phyloP scores from a whole-genome alignment of 768 basidiomycete species.

The Hemileccinum rubropunctum region DNA sequence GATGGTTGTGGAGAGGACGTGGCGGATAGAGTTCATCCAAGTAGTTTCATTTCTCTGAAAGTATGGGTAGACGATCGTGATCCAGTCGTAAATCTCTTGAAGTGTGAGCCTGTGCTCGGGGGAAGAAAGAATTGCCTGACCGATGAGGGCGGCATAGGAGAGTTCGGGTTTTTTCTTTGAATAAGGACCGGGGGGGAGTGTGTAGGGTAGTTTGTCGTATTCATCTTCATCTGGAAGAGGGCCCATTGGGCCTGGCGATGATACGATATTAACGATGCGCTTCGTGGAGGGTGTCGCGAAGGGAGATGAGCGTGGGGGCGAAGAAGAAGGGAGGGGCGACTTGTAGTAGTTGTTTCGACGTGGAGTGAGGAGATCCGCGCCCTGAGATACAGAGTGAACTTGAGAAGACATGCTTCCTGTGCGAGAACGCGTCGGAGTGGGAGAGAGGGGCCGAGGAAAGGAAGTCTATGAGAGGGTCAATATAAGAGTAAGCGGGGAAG shows the following conservation, averaged over 20 bases:
- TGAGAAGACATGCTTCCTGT: constrained; percentile 30
- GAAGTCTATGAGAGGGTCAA: constrained; percentile 15
- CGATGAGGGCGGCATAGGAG: constrained; percentile 94
- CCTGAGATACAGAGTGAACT: constrained; percentile 30
- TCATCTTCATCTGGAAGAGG: constrained; percentile 62
- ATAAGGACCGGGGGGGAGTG: constrained; percentile 82
- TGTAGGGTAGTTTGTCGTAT: constrained; percentile 67
- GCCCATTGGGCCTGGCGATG: constrained; percentile 79
- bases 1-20: constrained; percentile 89
- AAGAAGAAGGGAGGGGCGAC: constrained; percentile 59
- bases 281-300: constrained; percentile 57
- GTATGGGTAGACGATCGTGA: constrained; percentile 89
- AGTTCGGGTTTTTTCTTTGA: constrained; percentile 75
- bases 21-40: constrained; percentile 99
- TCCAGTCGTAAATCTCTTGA: constrained; percentile 96
- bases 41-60: constrained; percentile 92
- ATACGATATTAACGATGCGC: constrained; percentile 68
- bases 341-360: constrained; percentile 41
- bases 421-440: constrained; percentile 39
- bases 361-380: constrained; percentile 49
- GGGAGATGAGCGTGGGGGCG: constrained; percentile 58
- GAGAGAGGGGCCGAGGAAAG: constrained; percentile 42
- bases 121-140: constrained; percentile 89
- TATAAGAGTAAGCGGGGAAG: background rate
- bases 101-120: constrained; percentile 81